These are phyloP conservation scores for Populus nigra DNA, from an alignment of 345 rosid species.

Conservation along the genomic window DNA sequence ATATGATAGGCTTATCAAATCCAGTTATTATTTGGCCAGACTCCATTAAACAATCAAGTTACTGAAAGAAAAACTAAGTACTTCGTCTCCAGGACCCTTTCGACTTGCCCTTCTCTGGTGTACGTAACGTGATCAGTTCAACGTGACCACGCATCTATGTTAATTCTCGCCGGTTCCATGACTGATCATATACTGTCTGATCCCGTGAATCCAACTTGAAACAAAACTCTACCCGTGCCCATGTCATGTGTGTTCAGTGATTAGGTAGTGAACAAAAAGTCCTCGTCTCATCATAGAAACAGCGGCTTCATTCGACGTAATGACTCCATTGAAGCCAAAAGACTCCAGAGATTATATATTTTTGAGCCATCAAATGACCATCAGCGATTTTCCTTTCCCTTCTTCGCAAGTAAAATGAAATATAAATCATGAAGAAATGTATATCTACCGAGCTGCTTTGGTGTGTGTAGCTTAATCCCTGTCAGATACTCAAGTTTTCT, in stretches of 20 bases:
- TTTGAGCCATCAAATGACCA: not conserved
- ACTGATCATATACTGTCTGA: not conserved
- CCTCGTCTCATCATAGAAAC: not conserved
- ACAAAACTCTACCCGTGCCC: not conserved
- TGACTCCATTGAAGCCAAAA: not conserved
- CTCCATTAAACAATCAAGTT: not conserved
- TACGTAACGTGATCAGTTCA: not conserved
- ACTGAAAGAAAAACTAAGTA: not conserved
- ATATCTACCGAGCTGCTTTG: too few relatives aligned
- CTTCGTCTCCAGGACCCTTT: not conserved
- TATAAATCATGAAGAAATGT: too few relatives aligned
- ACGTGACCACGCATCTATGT: not conserved
- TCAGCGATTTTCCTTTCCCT: not conserved
- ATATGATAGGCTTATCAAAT: not conserved
- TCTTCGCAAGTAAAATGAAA: not conserved
- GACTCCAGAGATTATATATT: not conserved
- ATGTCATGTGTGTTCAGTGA: not conserved
- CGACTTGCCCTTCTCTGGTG: not conserved
- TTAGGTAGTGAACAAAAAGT: not conserved
- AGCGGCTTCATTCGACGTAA: too few relatives aligned
- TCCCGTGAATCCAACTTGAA: not conserved
- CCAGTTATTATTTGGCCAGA: not conserved
- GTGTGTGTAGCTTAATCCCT: too few relatives aligned
- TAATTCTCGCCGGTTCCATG: not conserved
- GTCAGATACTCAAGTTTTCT: too few relatives aligned